A percentile compares a stretch with the other conserved stretches of the same genome.
Conservation (phyloP, 805 yeast genomes). For the Candida oleophila region DNA sequence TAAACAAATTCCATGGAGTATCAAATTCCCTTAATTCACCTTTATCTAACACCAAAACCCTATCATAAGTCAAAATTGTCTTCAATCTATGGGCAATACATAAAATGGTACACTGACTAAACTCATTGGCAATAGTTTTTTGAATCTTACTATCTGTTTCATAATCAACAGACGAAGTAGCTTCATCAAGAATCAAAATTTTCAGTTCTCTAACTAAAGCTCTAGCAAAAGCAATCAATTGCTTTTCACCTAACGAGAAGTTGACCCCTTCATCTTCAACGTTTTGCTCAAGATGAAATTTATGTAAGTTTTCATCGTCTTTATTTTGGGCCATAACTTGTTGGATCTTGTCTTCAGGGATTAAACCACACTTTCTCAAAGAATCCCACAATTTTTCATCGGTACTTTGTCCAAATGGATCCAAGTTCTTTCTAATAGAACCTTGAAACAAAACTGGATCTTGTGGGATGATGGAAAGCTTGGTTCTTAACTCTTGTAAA, state of each 20-base stretch:
- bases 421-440: slow-evolving; percentile 52
- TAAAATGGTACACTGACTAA: slow-evolving; percentile 32
- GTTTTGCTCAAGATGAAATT: slow-evolving; percentile 36
- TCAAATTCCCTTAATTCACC: slow-evolving; percentile 35
- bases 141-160: slow-evolving; percentile 39
- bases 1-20: slow-evolving; percentile 30
- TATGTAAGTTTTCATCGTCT: slow-evolving; percentile 21
- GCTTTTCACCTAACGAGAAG: slow-evolving; percentile 40
- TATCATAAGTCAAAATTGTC: slow-evolving; percentile 35
- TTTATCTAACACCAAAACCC: slow-evolving; percentile 33
- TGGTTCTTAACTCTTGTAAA: slow-evolving; percentile 49
- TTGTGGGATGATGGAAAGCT: slow-evolving; percentile 62
- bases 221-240: slow-evolving; percentile 37
- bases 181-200: slow-evolving; percentile 39
- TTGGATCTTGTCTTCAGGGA: slow-evolving; percentile 29
- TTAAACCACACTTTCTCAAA: slow-evolving; percentile 50
- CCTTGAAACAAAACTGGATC: slow-evolving; percentile 65
- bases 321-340: slow-evolving; percentile 12
- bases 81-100: slow-evolving; percentile 41
- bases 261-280: slow-evolving; percentile 37
- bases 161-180: slow-evolving; percentile 39
- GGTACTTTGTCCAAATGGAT: slow-evolving; percentile 51
- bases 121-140: slow-evolving; percentile 29
- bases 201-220: slow-evolving; percentile 36
- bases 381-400: slow-evolving; percentile 56